Conservation (phyloP, 2,329 filamentous ascomycete genomes). For the Penicillium thymicola region DNA sequence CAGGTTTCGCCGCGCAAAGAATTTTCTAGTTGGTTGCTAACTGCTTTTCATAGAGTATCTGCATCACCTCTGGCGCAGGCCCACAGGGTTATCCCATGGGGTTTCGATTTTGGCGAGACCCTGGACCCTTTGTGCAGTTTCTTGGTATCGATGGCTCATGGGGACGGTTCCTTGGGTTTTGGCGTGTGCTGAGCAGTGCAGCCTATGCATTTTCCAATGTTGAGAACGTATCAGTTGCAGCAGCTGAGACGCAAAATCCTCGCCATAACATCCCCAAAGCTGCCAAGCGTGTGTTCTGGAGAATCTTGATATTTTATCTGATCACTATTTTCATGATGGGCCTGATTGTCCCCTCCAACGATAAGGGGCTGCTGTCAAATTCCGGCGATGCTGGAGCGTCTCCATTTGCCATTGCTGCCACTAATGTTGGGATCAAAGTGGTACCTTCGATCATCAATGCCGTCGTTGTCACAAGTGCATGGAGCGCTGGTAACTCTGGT, state of each 20-base stretch:
- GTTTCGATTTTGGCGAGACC: slow-evolving; percentile 43
- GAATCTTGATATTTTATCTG: slow-evolving; percentile 53
- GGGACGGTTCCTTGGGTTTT: slow-evolving; percentile 43
- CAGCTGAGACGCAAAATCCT: slow-evolving; percentile 49
- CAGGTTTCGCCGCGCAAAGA: background rate
- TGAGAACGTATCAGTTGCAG: slow-evolving; percentile 46
- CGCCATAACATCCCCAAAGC: slow-evolving; percentile 51
- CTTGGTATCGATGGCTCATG: slow-evolving; percentile 43
- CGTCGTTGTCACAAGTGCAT: slow-evolving; percentile 17
- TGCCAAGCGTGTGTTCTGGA: slow-evolving; percentile 51
- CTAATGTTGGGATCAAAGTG: slow-evolving; percentile 35
- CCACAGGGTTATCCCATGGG: slow-evolving; percentile 26
- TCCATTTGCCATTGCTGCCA: slow-evolving; percentile 41
- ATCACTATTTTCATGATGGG: slow-evolving; percentile 50
- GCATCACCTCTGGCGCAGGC: slow-evolving; percentile 39
- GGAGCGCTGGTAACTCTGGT: slow-evolving; percentile 40
- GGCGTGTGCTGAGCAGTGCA: slow-evolving; percentile 23
- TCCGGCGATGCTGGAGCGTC: slow-evolving; percentile 4
- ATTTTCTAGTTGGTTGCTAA: background rate
- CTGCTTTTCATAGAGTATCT: background rate
- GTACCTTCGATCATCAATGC: slow-evolving; percentile 6
- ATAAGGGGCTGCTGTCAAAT: slow-evolving; percentile 39
- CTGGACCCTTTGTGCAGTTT: slow-evolving; percentile 40
- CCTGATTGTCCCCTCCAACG: slow-evolving; percentile 42
- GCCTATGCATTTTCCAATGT: slow-evolving; percentile 35